These are phyloP conservation scores for Ophidiomyces ophidiicola DNA, from an alignment of 2,329 filamentous ascomycete species.

Conservation along the genomic window DNA sequence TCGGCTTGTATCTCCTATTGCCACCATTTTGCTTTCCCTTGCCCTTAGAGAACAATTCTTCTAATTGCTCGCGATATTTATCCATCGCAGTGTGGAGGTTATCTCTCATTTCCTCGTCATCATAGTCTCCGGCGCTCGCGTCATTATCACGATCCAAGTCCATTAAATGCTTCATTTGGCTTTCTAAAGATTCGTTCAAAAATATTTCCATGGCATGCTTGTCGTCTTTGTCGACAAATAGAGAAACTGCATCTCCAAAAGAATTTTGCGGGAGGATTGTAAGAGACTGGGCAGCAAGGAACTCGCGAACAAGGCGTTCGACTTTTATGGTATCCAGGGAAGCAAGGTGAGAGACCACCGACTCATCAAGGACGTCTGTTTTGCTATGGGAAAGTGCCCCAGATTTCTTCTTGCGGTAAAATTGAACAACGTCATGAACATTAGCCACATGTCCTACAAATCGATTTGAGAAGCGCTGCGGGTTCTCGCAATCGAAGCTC, in stretches of 20 bases:
- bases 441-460: conserved; percentile 89
- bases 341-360: conserved; percentile 48
- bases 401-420: conserved; percentile 67
- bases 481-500: conserved; percentile 82
- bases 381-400: conserved; percentile 31
- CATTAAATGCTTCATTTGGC: conserved; percentile 59
- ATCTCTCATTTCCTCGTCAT: conserved; percentile 54
- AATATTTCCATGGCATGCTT: conserved; percentile 81
- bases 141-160: conserved; percentile 55
- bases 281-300: conserved; percentile 72
- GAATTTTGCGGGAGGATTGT: conserved; percentile 86
- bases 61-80: conserved; percentile 54
- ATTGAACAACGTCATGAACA: conserved; percentile 83
- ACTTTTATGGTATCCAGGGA: conserved; percentile 69
- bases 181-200: conserved; percentile 57
- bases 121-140: conserved; percentile 54
- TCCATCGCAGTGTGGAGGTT: conserved; percentile 65
- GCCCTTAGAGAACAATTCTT: conserved; percentile 58
- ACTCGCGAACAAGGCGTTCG: conserved; percentile 77
- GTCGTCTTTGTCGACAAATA: conserved; percentile 92
- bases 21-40: conserved; percentile 41
- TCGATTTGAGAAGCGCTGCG: conserved; percentile 86
- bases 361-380: conserved; percentile 52
- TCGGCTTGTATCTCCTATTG: conserved; percentile 56
- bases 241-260: conserved; percentile 82